Base-by-base conservation (phyloP, 805 yeast species). In the Kodamaea lidongshanica region DNA sequence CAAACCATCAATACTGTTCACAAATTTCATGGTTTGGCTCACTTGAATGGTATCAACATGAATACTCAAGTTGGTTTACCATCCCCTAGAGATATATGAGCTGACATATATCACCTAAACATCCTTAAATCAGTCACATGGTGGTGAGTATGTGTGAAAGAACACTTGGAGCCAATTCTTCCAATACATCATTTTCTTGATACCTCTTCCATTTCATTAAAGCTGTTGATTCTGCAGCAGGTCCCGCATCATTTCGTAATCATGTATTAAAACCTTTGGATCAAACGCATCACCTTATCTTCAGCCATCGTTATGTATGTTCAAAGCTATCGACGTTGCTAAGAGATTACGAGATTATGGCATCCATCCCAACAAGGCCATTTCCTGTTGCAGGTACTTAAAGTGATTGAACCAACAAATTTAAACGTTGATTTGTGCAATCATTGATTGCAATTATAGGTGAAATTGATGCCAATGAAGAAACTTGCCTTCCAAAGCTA, bases 41-140 rank as follows among this genome's bases (percentile, higher is more conserved):
- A 92, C 61, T 67, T 89, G 62, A 98, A 92, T 60, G 98, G 98
- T 55, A 97, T 98, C 34, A 92, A 92, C 62, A 92, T 92, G 98
- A 92, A 92, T 56, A 98, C 98, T 0, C 98, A 92, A 63, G 95
- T 92, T 28, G 98, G 98, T 9, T 69, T 92, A 37, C 89, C 97
- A 0, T 83, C 95, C 5, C 97, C 98, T 7, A 97, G 97, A 35
- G 96, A 87, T 52, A 65, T 92, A 45, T 96, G 96, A 31, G 97
- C 97, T 8, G 98, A 92, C 61, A 97, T 92, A 23, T 92, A 97
- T 58, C 98, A 92, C 51, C 72, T 92, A 65, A 92, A 92, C 57
- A 69, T 92, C 53, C 98, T 92, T 68, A 92, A 92, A 65, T 26
- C 86, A 92, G 50, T 94, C 96, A 33, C 98, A 92, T 51, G 98